Base-by-base conservation (phyloP, 768 basidiomycete genomes). In the Mycena sanguinolenta region DNA sequence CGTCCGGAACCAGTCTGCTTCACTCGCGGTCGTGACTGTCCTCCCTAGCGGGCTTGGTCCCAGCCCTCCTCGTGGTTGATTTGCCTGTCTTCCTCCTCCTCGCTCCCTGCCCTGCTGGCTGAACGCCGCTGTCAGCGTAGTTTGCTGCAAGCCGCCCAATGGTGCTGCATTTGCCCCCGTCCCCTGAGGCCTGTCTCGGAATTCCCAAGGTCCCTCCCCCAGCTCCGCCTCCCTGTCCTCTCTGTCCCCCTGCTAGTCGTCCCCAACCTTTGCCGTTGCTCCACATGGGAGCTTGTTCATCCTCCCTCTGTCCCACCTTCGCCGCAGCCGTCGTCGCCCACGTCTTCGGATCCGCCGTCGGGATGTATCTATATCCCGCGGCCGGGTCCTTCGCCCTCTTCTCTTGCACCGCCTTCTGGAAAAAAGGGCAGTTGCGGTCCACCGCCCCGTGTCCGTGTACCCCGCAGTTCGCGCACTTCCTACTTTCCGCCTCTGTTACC, bases 401-500 rank as follows among this genome's bases (percentile, higher is more conserved):
- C 52, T 62, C 54, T 49, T 54, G 23, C 32, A 49, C 23, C 38
- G 28, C n/a, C 16, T 21, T 23, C 32, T 17, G 32, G 16, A 60
- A 60, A 1, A 50, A 17, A 17, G 67, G 36, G 27, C 67, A 68
- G 10, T 8, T 16, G 2, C 61, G 32, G n/a, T 39, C 34, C 27
- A 21, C 61, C 2, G 70, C 65, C 0, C 30, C 38, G 21, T 70
- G 69, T 27, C 63, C 69, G 1, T 13, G 14, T 17, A 52, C 53
- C 46, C 53, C 58, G 28, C 70, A 71, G 14, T 66, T 62, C 10
- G 54, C 28, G 34, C 70, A 71, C 8, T 13, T 19, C 8, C 42
- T 34, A 0, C 17, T 19, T 4, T 38, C 49, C 16, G 38, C 39
- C 9, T 67, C 58, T 5, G 25, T 42, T 0, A 34, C 30, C 9